A percentile compares a stretch with the other conserved stretches of the same genome.
These are phyloP conservation scores for Diaporthe ampelina DNA, from an alignment of 2,329 filamentous ascomycete genomes.

Conservation along the genomic window DNA sequence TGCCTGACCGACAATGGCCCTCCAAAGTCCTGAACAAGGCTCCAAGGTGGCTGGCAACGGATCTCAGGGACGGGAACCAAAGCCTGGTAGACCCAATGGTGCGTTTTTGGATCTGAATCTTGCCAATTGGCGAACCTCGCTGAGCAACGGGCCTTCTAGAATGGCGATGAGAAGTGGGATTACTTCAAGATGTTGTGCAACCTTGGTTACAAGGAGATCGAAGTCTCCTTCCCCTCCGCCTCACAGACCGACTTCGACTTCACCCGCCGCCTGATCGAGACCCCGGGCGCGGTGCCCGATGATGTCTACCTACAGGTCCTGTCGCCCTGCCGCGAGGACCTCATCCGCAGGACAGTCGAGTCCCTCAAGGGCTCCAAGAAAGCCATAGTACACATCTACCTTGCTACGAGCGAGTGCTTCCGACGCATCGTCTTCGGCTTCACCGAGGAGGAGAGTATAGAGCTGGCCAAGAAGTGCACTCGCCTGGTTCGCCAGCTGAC, in stretches of 20 bases:
- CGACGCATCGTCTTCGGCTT: constrained; percentile 91
- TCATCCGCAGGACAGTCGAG: constrained; percentile 91
- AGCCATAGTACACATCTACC: constrained; percentile 94
- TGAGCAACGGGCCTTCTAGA: constrained; percentile 62
- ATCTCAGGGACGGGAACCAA: constrained; percentile 94
- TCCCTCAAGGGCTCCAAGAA: constrained; percentile 92
- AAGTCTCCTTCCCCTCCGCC: constrained; percentile 94
- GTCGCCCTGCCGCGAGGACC: constrained; percentile 90
- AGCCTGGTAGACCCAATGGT: constrained; percentile 94
- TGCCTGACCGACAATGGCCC: constrained; percentile 86
- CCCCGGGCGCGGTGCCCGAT: constrained; percentile 84
- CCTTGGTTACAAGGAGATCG: constrained; percentile 97
- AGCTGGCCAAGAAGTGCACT: constrained; percentile 86
- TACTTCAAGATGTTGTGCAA: constrained; percentile 96
- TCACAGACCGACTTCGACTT: constrained; percentile 98
- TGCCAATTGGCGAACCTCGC: constrained; percentile 1
- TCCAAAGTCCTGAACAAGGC: constrained; percentile 85
- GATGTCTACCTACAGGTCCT: constrained; percentile 95
- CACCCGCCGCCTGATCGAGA: constrained; percentile 87
- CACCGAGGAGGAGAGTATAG: constrained; percentile 84
- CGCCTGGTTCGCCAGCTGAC: constrained; percentile 90
- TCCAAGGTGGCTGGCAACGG: constrained; percentile 91
- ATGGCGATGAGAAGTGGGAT: constrained; percentile 92
- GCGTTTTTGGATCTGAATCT: constrained; percentile 49
- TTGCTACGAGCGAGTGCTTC: constrained; percentile 97